Percentiles rank a stretch among this genome's conserved stretches.
Conservation (phyloP, 495 filamentous ascomycete species). For the Bryoglossum gracile region DNA sequence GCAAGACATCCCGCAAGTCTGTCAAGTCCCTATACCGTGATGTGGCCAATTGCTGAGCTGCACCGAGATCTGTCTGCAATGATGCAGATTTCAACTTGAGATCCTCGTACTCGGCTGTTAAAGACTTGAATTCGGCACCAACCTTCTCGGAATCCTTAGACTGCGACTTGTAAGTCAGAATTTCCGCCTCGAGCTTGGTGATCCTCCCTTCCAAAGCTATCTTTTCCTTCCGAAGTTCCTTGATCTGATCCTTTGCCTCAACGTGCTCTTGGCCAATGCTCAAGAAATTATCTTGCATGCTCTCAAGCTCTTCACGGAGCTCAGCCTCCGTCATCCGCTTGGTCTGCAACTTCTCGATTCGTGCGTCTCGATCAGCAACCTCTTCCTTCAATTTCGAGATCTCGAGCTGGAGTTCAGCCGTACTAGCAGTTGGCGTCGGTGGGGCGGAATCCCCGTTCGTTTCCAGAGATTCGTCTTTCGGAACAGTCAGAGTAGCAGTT, state of each 20-base stretch:
- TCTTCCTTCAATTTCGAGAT: constrained; percentile 32
- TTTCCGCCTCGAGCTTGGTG: constrained; percentile 54
- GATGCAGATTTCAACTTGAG: constrained; percentile 61
- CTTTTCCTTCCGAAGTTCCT: constrained; percentile 56
- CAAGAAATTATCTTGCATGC: constrained; percentile 68
- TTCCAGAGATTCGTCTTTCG: constrained; percentile 24
- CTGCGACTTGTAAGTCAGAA: constrained; percentile 36
- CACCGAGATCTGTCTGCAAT: constrained; percentile 77
- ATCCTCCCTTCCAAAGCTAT: constrained; percentile 54
- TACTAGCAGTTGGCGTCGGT: constrained; percentile 1
- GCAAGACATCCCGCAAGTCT: constrained; percentile 66
- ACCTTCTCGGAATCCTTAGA: constrained; percentile 39
- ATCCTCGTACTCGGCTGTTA: constrained; percentile 66
- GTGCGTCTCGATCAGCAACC: constrained; percentile 34
- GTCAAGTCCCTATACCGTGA: constrained; percentile 82
- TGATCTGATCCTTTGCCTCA: constrained; percentile 72
- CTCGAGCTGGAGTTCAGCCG: constrained; percentile 17
- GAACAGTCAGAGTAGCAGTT: constrained; percentile 21
- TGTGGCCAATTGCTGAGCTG: constrained; percentile 77
- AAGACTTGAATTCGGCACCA: constrained; percentile 48
- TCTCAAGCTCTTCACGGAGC: constrained; percentile 79
- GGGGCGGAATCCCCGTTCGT: constrained; percentile 2
- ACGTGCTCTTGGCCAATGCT: constrained; percentile 74
- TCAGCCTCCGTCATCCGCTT: constrained; percentile 73
- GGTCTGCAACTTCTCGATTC: constrained; percentile 48